Evolutionary conservation across 1,139 yeast genomes (phyloP).

Genomic region (Candida sp.): DNA sequence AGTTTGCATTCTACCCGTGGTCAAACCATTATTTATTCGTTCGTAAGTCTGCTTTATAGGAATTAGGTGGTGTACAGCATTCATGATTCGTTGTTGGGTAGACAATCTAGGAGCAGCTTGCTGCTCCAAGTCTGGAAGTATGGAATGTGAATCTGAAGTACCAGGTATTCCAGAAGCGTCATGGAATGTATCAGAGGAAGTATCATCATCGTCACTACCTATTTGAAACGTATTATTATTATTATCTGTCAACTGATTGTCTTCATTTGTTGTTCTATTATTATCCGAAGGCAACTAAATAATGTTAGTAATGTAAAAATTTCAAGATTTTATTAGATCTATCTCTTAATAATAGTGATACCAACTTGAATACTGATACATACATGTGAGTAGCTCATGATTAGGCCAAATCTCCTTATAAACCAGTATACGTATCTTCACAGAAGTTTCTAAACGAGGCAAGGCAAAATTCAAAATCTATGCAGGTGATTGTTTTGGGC

Average conservation of each 20-base stretch:
- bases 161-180: slow-evolving; percentile 1
- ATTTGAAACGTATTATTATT: not conserved
- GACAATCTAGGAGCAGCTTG: slow-evolving; percentile 15
- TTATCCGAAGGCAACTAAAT: not conserved
- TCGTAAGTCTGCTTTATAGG: slow-evolving; percentile 46
- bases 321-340: too few relatives aligned
- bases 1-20: slow-evolving; percentile 44
- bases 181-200: not conserved
- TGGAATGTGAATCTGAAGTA: not conserved
- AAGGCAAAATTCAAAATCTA: too few relatives aligned
- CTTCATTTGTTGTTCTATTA: not conserved
- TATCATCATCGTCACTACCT: not conserved
- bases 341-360: too few relatives aligned
- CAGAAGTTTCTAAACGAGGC: too few relatives aligned
- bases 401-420: too few relatives aligned
- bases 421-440: too few relatives aligned
- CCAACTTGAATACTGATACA: too few relatives aligned
- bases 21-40: slow-evolving; percentile 39
- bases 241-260: not conserved
- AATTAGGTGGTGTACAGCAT: slow-evolving; percentile 30
- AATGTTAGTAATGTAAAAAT: not conserved
- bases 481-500: too few relatives aligned
- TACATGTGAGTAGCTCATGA: too few relatives aligned
- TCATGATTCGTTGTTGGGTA: slow-evolving; percentile 26
- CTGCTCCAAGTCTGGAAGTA: slow-evolving; percentile 8